Evolutionary conservation across 1,139 yeast genomes (phyloP), one percentile per base, ranked within the genome.

Genomic region (Sugiyamaella neomexicana): DNA sequence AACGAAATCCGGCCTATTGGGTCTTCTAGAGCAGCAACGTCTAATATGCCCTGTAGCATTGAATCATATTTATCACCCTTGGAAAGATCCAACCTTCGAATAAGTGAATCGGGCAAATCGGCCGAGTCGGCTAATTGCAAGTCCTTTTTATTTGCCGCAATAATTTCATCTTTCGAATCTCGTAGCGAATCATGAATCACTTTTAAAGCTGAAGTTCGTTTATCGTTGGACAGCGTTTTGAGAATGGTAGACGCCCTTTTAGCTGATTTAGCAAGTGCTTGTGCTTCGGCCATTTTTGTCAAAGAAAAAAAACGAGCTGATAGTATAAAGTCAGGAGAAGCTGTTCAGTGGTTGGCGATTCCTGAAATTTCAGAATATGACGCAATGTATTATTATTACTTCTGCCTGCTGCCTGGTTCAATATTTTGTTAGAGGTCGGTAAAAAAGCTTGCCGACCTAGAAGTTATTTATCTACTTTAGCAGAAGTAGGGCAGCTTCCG

Each of bases 31-130:
- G 79, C 79, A 1, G 96, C 95, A 15, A 95, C 99, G 65, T 95
- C 99, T 57, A 87, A 75, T 17, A 95, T 84, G 27, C 99, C 99
- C 68, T 90, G 95, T 52, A 93, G 79, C 99, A 95, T 95, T 34
- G 88, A 77, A 61, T 90, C 98, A 68, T 82, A 95, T 70, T 93
- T 95, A 56, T 88, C 97, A 50, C 85, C 83, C 58, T 80, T 81
- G 51, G 88, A 79, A 51, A 95, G 76, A 68, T 95, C 98, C 31
- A 95, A 76, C 62, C 99, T 77, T 67, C 89, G 90, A 54, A 91
- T 75, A 61, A 95, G 75, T 1, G 97, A 81, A 0, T 82, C 69
- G 0, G 95, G 76, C 36, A 91, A 73, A 10, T 82, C 78, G 52
- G 80, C 77, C 7, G 72, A 67, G 42, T 70, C 70, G 2, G 99